A percentile compares a stretch with the other conserved stretches of the same genome.
Conservation (phyloP, 208 protist species). For the Trichomonas tenax region DNA sequence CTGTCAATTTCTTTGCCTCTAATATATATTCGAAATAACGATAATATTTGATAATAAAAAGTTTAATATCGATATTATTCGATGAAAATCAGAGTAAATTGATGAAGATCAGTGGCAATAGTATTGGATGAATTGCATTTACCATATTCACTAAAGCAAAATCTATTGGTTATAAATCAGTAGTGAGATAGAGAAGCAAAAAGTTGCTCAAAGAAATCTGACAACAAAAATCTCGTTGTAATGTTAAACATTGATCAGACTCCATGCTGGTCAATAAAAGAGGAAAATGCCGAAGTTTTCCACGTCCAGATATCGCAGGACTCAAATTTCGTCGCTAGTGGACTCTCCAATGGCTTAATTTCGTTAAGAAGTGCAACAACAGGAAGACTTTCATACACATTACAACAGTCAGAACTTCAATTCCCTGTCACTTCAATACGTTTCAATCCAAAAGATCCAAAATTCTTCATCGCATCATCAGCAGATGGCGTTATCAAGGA, state of each 20-base stretch:
- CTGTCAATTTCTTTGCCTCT: too few relatives aligned
- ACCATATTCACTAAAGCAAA: too few relatives aligned
- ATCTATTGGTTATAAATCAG: too few relatives aligned
- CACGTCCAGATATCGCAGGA: neutral
- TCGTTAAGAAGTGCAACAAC: neutral
- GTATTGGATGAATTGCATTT: too few relatives aligned
- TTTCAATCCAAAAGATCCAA: neutral
- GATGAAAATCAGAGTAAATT: too few relatives aligned
- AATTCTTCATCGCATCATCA: neutral
- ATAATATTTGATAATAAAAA: too few relatives aligned
- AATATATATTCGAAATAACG: too few relatives aligned
- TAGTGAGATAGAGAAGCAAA: too few relatives aligned
- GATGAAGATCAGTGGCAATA: too few relatives aligned
- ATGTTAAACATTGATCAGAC: neutral
- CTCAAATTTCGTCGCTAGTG: neutral
- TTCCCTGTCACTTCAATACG: neutral
- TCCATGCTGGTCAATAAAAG: neutral
- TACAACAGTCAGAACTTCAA: neutral
- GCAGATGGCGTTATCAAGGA: neutral
- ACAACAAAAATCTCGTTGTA: neutral
- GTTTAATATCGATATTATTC: too few relatives aligned
- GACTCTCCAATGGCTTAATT: neutral
- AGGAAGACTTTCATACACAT: neutral
- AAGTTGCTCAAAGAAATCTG: too few relatives aligned
- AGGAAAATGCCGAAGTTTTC: neutral